Conservation (phyloP, 441 rosid species). For the Populus hybrid region DNA sequence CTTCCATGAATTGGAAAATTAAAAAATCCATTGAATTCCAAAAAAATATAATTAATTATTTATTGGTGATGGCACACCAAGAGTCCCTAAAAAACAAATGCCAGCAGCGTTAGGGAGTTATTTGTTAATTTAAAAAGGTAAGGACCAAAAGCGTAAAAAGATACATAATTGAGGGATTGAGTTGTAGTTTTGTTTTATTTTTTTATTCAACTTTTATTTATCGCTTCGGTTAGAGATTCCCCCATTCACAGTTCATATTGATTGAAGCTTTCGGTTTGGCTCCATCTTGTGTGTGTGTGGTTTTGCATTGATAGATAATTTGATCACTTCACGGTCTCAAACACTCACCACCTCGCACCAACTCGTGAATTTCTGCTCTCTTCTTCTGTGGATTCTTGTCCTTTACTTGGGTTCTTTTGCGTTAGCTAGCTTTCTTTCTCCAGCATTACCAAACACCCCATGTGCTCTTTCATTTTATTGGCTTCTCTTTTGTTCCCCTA, state of each 20-base stretch:
- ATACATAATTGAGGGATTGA: background rate
- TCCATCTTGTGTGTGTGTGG: background rate
- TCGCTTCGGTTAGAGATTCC: conserved; percentile 10
- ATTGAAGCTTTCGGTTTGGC: conserved; percentile 17
- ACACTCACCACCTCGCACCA: background rate
- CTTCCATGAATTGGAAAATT: background rate
- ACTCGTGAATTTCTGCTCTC: background rate
- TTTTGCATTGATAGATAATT: background rate
- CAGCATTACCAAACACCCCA: background rate
- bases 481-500: background rate
- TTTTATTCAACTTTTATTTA: background rate
- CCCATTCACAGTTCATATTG: background rate
- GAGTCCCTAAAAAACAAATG: background rate
- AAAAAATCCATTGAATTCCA: background rate
- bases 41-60: no score
- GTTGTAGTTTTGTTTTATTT: background rate
- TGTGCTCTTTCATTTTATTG: background rate
- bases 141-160: background rate
- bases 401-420: background rate
- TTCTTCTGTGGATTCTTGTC: background rate
- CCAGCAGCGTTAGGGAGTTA: background rate
- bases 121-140: background rate
- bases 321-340: background rate
- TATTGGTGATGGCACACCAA: background rate
- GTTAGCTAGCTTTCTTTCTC: background rate